phyloP scores from a whole-genome alignment of 805 yeast genomes.

The Wickerhamomyces sydowiorum region DNA sequence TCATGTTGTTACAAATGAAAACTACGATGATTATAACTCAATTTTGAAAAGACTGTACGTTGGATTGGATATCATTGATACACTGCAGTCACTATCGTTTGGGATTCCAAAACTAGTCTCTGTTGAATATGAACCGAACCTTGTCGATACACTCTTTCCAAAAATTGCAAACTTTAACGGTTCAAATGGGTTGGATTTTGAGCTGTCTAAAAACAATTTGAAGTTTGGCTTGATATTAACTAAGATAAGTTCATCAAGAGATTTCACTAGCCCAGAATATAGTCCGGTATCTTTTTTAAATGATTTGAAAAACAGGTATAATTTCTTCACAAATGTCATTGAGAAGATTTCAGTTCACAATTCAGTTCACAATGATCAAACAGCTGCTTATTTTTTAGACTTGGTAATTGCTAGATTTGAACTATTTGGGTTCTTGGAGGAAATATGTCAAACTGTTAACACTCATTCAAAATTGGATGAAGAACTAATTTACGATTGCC shows the following conservation, averaged over 20 bases:
- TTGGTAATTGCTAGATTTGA: conserved; percentile 31
- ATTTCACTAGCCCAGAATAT: neutral
- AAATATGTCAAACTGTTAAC: conserved; percentile 15
- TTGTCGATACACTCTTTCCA: conserved; percentile 17
- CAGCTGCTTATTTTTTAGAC: conserved; percentile 17
- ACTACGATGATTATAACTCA: conserved; percentile 19
- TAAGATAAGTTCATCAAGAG: conserved; percentile 11
- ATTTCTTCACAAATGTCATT: conserved; percentile 1
- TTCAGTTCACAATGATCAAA: conserved; percentile 10
- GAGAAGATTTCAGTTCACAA: conserved; percentile 3
- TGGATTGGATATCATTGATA: conserved; percentile 42
- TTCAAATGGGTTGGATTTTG: conserved; percentile 4
- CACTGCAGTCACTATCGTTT: conserved; percentile 45
- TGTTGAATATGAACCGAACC: neutral
- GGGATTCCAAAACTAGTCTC: conserved; percentile 33
- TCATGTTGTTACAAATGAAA: conserved; percentile 6
- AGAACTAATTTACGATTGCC: conserved; percentile 28
- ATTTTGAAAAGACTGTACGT: conserved; percentile 39
- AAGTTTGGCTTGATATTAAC: conserved; percentile 20
- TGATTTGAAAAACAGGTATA: neutral
- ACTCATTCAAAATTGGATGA: conserved; percentile 17
- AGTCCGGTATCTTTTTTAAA: neutral
- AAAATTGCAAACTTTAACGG: conserved; percentile 8
- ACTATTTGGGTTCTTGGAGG: conserved; percentile 30
- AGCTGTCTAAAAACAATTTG: conserved; percentile 18